Evolutionary conservation across 306 rosid genomes (phyloP), one percentile per base, ranked within the genome.

Genomic region (Datisca glomerata): DNA sequence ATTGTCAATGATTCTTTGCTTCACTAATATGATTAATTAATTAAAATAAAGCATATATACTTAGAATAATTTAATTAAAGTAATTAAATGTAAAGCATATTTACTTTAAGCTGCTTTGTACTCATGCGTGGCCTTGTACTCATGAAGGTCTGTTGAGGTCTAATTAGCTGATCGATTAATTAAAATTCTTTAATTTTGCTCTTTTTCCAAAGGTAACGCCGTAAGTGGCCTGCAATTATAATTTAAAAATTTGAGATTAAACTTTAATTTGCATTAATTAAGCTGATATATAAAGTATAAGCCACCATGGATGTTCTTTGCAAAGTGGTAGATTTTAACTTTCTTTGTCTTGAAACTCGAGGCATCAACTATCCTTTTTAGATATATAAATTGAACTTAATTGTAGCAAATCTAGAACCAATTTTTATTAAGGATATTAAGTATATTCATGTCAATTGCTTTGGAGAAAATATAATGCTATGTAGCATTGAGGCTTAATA

Each of bases 71-170:
- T 8, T 11, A 31, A 31, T 31, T 31, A 8, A 31, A 12, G n/a
- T 8, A 31, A 45, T 34, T 56, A 44, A 16, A 51, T 45, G 33
- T 49, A 76, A 74, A 74, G 76, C 79, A 73, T 77, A 68, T 77
- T 64, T 67, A 70, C 93, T 81, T 76, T 76, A 56, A 49, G 49
- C 57, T 51, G 61, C 82, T 80, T 73, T 80, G 68, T 59, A 71
- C 78, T 68, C 43, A 43, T 45, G 45, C 32, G 66, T 64, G 55
- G 45, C 27, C 51, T 53, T 45, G 45, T 47, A 47, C 43, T 49
- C 23, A 49, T 51, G 57, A 47, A 63, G 22, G 16, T 23, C 50
- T 74, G 75, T 57, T 24, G 37, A 23, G 43, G 54, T 37, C 17
- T 58, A 29, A 56, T 58, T 70, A 68, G 73, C 56, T 48, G 25